Conservation (phyloP, 148 eudicot genomes). For the Rhododendron ferrugineum region DNA sequence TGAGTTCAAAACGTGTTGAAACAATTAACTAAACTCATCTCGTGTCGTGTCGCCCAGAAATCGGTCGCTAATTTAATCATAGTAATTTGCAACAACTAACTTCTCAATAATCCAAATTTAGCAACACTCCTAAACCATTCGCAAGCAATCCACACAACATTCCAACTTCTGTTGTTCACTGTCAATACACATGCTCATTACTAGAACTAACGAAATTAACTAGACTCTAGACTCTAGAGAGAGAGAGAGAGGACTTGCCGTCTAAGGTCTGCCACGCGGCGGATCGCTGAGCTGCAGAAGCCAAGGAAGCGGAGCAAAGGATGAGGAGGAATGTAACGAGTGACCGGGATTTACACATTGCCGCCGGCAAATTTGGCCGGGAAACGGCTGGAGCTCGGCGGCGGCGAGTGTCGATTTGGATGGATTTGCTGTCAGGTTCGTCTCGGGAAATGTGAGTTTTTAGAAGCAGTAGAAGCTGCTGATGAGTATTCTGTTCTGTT, state of each 20-base stretch:
- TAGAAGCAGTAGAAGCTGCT: not conserved
- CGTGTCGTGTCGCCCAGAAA: not conserved
- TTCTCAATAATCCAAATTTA: not conserved
- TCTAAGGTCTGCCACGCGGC: conserved; percentile 28
- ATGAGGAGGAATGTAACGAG: conserved; percentile 7
- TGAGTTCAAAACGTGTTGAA: not conserved
- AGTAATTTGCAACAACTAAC: not conserved
- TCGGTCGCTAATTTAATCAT: not conserved
- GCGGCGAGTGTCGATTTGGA: not conserved
- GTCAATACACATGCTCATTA: not conserved
- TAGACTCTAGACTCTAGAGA: not conserved
- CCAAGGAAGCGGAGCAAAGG: conserved; percentile 24
- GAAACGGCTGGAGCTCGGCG: not conserved
- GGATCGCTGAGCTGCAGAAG: conserved; percentile 34
- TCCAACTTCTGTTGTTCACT: not conserved
- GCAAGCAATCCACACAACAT: not conserved
- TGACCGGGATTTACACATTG: conserved; percentile 18
- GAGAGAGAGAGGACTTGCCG: conserved; percentile 17
- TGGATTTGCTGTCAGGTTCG: not conserved
- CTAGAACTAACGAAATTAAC: not conserved
- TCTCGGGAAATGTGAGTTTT: not conserved
- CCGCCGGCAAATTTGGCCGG: not conserved
- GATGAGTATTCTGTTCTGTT: not conserved
- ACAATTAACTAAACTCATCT: not conserved
- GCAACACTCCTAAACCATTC: not conserved